Percentiles rank a stretch among this genome's conserved stretches.
Conservation (phyloP, 805 yeast genomes). For the Wickerhamomyces pijperi region DNA sequence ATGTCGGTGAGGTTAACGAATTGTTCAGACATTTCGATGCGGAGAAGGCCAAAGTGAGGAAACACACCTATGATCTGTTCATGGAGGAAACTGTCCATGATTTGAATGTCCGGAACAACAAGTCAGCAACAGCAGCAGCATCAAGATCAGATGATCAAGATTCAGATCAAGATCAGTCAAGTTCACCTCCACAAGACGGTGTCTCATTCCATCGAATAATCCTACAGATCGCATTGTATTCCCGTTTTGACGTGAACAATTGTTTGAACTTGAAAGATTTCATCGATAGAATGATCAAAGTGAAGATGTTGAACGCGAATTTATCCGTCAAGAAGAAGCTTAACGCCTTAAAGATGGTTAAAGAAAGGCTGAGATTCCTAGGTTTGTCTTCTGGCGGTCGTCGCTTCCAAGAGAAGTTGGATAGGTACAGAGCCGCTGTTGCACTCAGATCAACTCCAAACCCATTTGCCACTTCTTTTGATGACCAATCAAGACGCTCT, state of each 20-base stretch:
- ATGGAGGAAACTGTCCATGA: constrained; percentile 55
- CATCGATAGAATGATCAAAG: constrained; percentile 47
- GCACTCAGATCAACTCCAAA: too few relatives aligned
- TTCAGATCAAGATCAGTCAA: too few relatives aligned
- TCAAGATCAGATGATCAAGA: too few relatives aligned
- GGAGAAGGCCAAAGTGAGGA: constrained; percentile 39
- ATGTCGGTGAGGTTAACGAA: constrained; percentile 39
- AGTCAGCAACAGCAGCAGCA: background rate
- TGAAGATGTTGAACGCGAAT: constrained; percentile 42
- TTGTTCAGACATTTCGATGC: constrained; percentile 45
- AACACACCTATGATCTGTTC: constrained; percentile 49
- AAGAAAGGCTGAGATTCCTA: constrained; percentile 24
- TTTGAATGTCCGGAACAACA: constrained; percentile 47
- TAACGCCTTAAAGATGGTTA: constrained; percentile 25
- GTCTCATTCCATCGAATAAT: constrained; percentile 55
- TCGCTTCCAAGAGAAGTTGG: too few relatives aligned
- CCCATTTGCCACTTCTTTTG: too few relatives aligned
- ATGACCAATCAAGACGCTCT: too few relatives aligned
- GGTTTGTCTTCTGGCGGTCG: too few relatives aligned
- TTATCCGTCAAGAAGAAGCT: constrained; percentile 21
- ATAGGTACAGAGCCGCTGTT: too few relatives aligned
- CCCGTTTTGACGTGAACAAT: constrained; percentile 63
- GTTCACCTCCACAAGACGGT: too few relatives aligned
- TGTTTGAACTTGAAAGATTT: constrained; percentile 67
- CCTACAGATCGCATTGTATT: constrained; percentile 62